phyloP scores from a whole-genome alignment of 2,329 filamentous ascomycete species.

The Mycosphaerella sp. region DNA sequence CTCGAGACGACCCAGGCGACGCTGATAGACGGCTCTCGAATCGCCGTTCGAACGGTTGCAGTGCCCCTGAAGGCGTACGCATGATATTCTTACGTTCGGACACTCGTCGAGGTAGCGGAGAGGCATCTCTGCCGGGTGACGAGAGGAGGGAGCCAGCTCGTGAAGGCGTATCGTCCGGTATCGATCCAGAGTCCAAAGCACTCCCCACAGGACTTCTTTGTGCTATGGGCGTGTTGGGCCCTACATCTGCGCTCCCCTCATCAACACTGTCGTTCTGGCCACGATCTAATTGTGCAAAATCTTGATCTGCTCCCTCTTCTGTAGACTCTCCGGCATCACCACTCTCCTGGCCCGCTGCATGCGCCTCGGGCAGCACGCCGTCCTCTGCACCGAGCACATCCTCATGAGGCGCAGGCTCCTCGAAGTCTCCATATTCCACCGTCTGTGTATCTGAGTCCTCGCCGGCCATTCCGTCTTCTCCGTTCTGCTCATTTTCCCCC shows the following conservation, averaged over 20 bases:
- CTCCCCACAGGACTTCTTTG: slow-evolving; percentile 47
- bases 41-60: slow-evolving; percentile 87
- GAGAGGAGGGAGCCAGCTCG: slow-evolving; percentile 57
- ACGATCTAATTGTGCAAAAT: slow-evolving; percentile 21
- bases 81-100: slow-evolving; percentile 54
- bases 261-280: slow-evolving; percentile 9
- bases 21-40: slow-evolving; percentile 83
- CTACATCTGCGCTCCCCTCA: slow-evolving; percentile 16
- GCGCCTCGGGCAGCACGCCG: background rate
- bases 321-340: slow-evolving; percentile 13
- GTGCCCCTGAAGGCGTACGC: slow-evolving; percentile 67
- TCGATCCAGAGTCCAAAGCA: slow-evolving; percentile 64
- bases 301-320: slow-evolving; percentile 19
- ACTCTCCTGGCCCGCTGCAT: background rate
- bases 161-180: slow-evolving; percentile 78
- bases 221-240: slow-evolving; percentile 21
- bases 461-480: slow-evolving; percentile 7
- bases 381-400: slow-evolving; percentile 10
- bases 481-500: slow-evolving; percentile 8
- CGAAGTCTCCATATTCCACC: slow-evolving; percentile 18
- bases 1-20: slow-evolving; percentile 57
- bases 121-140: slow-evolving; percentile 66
- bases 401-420: slow-evolving; percentile 12
- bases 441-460: no score
- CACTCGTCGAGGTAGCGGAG: slow-evolving; percentile 41